Evolutionary conservation across 1,284 basidiomycete species (phyloP).

Genomic region (Ganoderma resinaceum): DNA sequence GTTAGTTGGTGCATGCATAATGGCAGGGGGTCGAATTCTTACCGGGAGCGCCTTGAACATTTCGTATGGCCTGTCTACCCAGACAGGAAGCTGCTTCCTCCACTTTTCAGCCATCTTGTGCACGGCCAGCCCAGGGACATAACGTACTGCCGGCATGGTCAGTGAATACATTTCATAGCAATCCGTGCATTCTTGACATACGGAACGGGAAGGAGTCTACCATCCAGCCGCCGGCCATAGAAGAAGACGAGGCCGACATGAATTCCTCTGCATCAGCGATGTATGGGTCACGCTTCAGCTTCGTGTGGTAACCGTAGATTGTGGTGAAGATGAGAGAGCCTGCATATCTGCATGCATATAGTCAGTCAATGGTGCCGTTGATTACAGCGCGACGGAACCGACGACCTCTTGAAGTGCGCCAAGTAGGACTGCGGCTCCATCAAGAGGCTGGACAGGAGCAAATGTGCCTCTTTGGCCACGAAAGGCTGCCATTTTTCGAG

Average conservation of each 20-base stretch:
- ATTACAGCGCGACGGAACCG: not conserved
- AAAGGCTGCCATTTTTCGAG: conserved; percentile 18
- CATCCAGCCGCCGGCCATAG: conserved; percentile 17
- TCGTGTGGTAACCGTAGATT: conserved; percentile 19
- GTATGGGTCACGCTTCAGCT: conserved; percentile 16
- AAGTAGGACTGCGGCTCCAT: not conserved
- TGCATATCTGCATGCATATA: conserved; percentile 5
- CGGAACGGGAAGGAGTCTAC: conserved; percentile 23
- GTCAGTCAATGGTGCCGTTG: not conserved
- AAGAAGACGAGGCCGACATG: conserved; percentile 8
- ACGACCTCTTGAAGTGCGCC: conserved; percentile 2
- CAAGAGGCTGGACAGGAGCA: conserved; percentile 10
- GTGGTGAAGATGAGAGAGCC: conserved; percentile 20
- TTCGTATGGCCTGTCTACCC: conserved; percentile 15
- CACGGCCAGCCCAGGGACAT: not conserved
- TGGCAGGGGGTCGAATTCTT: not conserved
- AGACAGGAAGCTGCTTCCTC: conserved; percentile 6
- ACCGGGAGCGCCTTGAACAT: conserved; percentile 25
- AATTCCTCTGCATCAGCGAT: conserved; percentile 21
- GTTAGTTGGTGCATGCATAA: not conserved
- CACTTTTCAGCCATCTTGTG: conserved; percentile 6
- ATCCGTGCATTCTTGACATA: not conserved
- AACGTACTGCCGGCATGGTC: not conserved
- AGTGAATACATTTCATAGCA: not conserved
- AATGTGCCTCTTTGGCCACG: conserved; percentile 4